phyloP scores from a whole-genome alignment of 306 rosid genomes.

The Dryas drummondii region DNA sequence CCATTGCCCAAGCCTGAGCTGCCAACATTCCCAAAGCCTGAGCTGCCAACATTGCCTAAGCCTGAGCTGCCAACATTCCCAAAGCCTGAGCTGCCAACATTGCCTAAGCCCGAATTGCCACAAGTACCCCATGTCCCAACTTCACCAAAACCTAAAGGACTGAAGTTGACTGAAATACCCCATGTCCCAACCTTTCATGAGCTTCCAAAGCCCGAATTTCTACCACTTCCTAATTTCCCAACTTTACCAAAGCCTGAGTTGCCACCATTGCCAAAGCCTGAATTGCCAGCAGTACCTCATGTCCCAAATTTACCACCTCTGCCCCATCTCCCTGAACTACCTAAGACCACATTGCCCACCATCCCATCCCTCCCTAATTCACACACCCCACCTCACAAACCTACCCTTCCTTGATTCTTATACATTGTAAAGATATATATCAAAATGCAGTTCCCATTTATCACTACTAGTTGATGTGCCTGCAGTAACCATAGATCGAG shows the following conservation, averaged over 20 bases:
- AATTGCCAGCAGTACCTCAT: constrained; percentile 9
- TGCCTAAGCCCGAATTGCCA: no score
- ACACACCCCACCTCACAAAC: not conserved
- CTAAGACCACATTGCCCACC: constrained; percentile 9
- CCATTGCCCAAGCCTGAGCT: no score
- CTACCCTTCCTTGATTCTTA: no score
- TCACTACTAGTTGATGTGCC: no score
- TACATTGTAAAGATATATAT: no score
- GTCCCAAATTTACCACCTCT: constrained; percentile 6
- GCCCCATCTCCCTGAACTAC: constrained; percentile 15
- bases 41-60: no score
- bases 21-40: no score
- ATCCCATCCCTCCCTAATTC: constrained; percentile 1
- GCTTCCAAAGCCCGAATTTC: constrained; percentile 9
- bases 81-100: not conserved
- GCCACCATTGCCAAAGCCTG: constrained; percentile 13
- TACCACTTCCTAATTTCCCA: not conserved
- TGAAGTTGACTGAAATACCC: constrained; percentile 15
- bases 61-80: no score
- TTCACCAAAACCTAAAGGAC: constrained; percentile 11
- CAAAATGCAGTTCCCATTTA: no score
- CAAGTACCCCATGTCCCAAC: not conserved
- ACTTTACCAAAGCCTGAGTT: constrained; percentile 13
- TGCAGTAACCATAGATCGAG: no score
- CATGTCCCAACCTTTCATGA: constrained; percentile 12